phyloP scores from a whole-genome alignment of 176 grass and related monocot species.

The Oryza glumipatula region DNA sequence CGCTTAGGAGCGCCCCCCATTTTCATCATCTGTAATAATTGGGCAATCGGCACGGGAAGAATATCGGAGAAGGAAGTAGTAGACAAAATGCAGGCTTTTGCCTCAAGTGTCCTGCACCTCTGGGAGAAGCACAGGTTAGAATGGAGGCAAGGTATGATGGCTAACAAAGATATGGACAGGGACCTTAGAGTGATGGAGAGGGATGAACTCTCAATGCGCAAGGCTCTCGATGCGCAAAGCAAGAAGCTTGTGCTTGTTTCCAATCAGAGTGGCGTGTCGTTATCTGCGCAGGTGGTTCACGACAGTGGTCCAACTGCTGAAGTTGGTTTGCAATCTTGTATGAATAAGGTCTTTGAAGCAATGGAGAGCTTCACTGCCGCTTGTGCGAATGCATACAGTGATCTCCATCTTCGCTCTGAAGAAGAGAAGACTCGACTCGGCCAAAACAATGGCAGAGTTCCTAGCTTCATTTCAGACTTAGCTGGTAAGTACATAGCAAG shows the following conservation, averaged over 20 bases:
- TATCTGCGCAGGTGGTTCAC: slow-evolving; percentile 32
- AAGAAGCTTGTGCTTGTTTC: slow-evolving; percentile 52
- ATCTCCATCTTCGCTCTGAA: slow-evolving; percentile 42
- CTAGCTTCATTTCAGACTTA: slow-evolving; percentile 1
- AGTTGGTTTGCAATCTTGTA: slow-evolving; percentile 43
- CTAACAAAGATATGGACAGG: slow-evolving; percentile 49
- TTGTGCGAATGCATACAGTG: slow-evolving; percentile 53
- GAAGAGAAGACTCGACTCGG: slow-evolving; percentile 33
- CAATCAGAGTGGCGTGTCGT: slow-evolving; percentile 34
- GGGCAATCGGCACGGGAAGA: slow-evolving; percentile 48
- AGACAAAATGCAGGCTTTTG: slow-evolving; percentile 46
- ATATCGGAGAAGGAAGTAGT: slow-evolving; percentile 50
- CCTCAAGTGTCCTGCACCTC: slow-evolving; percentile 45
- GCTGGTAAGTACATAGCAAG: neutral
- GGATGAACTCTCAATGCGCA: slow-evolving; percentile 50
- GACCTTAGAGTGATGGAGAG: slow-evolving; percentile 56
- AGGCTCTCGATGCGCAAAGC: slow-evolving; percentile 40
- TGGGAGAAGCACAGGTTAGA: slow-evolving; percentile 61
- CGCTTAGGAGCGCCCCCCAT: slow-evolving; percentile 70
- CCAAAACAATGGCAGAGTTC: slow-evolving; percentile 25
- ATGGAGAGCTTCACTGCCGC: slow-evolving; percentile 56
- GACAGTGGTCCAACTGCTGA: slow-evolving; percentile 9
- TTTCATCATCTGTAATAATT: slow-evolving; percentile 68
- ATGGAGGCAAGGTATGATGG: slow-evolving; percentile 52
- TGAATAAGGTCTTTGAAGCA: slow-evolving; percentile 59